Conservation (phyloP, 768 basidiomycete genomes). For the Leccinum variicolor region DNA sequence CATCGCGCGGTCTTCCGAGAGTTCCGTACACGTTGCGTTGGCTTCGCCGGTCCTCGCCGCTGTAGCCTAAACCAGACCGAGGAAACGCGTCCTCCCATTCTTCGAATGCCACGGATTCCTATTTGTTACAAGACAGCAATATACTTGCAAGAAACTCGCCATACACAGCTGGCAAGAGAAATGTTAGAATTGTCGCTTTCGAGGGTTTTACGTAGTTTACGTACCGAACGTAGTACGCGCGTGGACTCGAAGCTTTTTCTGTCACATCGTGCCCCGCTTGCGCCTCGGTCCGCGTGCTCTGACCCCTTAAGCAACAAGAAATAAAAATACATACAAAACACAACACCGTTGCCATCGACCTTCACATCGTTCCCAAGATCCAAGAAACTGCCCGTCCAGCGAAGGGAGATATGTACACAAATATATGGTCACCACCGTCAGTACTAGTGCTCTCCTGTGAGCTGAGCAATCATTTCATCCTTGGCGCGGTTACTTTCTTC, state of each 20-base stretch:
- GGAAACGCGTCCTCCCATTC: neutral
- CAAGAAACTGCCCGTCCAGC: neutral
- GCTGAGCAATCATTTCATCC: slow-evolving; percentile 1
- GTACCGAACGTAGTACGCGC: neutral
- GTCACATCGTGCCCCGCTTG: neutral
- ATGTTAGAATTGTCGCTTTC: neutral
- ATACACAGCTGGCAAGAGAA: neutral
- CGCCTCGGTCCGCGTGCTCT: neutral
- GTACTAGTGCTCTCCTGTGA: neutral
- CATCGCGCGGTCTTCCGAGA: neutral
- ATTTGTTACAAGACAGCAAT: neutral
- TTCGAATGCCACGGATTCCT: neutral
- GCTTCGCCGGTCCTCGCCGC: neutral
- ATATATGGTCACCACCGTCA: neutral
- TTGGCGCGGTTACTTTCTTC: neutral
- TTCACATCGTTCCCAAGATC: neutral
- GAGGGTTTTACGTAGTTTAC: neutral
- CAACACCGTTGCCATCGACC: neutral
- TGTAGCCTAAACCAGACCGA: neutral
- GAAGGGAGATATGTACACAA: neutral
- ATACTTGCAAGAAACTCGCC: neutral
- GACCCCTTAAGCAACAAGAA: neutral
- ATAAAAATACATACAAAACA: neutral
- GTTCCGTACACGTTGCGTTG: neutral
- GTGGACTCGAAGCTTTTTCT: neutral